Evolutionary conservation across 176 grass and related monocot genomes (phyloP), one percentile per base, ranked within the genome.

Genomic region (Avena atlantica): DNA sequence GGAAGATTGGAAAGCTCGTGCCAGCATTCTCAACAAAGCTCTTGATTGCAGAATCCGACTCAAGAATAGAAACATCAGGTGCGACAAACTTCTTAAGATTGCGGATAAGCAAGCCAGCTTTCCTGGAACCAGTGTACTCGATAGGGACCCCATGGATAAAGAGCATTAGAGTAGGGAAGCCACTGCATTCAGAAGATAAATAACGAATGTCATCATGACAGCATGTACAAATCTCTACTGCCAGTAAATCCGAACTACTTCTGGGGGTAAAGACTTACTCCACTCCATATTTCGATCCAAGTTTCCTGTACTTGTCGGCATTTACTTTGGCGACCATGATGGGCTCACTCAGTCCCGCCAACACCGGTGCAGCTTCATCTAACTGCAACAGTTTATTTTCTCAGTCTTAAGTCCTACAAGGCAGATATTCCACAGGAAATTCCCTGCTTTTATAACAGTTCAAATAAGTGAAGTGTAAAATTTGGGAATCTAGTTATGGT

Each of bases 61-160:
- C 91, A 0, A 98, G 91, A 77, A 81, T 36, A 82, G 93, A 95
- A 86, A 98, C 85, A 91, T 98, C 88, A 48, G 96, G 96, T 15
- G 90, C 87, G 29, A 95, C 96, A 80, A 91, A 98, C 79, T 98
- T 98, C 87, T 94, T 95, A 50, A 98, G 91, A 87, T 89, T 95
- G 58, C 87, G 93, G 47, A 98, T 70, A 0, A 98, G 87, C 74
- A 91, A 74, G n/a, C 95, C 88, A 80, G 93, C 86, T 85, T 98
- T 94, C 89, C 96, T 92, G 45, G 96, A 93, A 82, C 96, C 96
- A 49, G 88, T 94, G 86, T 95, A 98, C 68, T 98, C 96, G 68
- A 95, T 78, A 29, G 96, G 96, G 58, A 90, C 76, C 53, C 96
- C 96, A 0, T 95, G 92, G 50, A 94, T 98, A 86, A 98, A 98